Evolutionary conservation across 2,329 filamentous ascomycete species (phyloP).

Genomic region (Seiridium cupressi): DNA sequence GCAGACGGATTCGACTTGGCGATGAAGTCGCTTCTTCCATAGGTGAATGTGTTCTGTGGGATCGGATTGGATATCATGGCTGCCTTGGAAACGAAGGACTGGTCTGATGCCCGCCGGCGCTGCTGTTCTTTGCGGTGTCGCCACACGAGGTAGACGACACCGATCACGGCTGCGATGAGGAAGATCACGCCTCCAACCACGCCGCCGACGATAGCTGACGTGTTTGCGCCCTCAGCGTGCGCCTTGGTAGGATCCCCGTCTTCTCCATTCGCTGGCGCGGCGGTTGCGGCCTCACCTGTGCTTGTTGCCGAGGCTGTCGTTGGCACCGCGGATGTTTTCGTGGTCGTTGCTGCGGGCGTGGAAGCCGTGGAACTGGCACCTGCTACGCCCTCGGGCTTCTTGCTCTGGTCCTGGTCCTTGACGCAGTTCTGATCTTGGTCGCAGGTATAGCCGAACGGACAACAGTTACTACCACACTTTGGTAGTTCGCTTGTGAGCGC

Average conservation of each 20-base stretch:
- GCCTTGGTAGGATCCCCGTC: neutral
- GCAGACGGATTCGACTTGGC: neutral
- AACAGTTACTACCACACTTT: slow-evolving; percentile 64
- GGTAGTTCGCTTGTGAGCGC: slow-evolving; percentile 54
- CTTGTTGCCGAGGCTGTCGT: neutral
- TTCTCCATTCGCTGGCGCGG: neutral
- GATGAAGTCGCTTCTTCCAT: neutral
- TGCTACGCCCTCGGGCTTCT: slow-evolving; percentile 17
- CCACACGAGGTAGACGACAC: neutral
- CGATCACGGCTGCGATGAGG: neutral
- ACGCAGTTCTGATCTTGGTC: slow-evolving; percentile 47
- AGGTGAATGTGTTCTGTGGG: neutral
- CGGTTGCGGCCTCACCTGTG: neutral
- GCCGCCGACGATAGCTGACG: neutral
- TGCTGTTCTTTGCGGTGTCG: neutral
- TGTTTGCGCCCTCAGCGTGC: neutral
- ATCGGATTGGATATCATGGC: neutral
- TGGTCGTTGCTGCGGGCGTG: neutral
- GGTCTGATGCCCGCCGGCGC: neutral
- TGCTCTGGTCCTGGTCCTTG: slow-evolving; percentile 49
- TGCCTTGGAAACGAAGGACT: neutral
- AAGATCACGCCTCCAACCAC: neutral
- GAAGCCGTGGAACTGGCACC: slow-evolving; percentile 7
- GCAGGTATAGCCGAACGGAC: slow-evolving; percentile 72
- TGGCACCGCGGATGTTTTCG: neutral